Percentiles rank a stretch among this genome's conserved stretches.
phyloP scores from a whole-genome alignment of 805 yeast species.

The Debaryomyces prosopidis region DNA sequence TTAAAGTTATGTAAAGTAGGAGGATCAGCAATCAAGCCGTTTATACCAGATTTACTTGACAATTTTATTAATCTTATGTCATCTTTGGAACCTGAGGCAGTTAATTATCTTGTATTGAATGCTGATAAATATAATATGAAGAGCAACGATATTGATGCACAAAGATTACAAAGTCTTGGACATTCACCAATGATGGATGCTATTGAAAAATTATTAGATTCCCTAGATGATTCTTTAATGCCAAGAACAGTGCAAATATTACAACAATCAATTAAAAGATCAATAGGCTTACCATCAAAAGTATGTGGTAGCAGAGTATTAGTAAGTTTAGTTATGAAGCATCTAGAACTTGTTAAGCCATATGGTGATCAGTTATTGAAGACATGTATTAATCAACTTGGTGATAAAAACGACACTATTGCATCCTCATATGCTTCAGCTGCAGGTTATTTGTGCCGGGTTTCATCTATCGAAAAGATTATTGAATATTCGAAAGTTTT shows the following conservation, averaged over 20 bases:
- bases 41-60: constrained; percentile 65
- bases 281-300: constrained; percentile 90
- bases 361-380: constrained; percentile 66
- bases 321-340: constrained; percentile 61
- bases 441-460: constrained; percentile 73
- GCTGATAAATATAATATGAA: constrained; percentile 84
- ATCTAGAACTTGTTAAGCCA: constrained; percentile 43
- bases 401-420: constrained; percentile 72
- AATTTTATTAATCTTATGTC: constrained; percentile 76
- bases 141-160: constrained; percentile 71
- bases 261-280: constrained; percentile 56
- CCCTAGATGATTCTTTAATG: constrained; percentile 51
- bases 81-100: constrained; percentile 85
- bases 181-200: constrained; percentile 89
- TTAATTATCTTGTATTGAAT: constrained; percentile 81
- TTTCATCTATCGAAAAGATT: constrained; percentile 54
- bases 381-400: constrained; percentile 57
- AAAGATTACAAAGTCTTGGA: constrained; percentile 70
- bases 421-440: constrained; percentile 76
- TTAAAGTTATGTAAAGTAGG: constrained; percentile 67
- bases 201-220: constrained; percentile 65
- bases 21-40: constrained; percentile 61
- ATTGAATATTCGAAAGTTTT: constrained; percentile 55
- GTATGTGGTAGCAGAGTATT: constrained; percentile 78
- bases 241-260: constrained; percentile 51